These are phyloP conservation scores for Priceomyces melissophilus DNA, from an alignment of 805 yeast species.

Conservation along the genomic window DNA sequence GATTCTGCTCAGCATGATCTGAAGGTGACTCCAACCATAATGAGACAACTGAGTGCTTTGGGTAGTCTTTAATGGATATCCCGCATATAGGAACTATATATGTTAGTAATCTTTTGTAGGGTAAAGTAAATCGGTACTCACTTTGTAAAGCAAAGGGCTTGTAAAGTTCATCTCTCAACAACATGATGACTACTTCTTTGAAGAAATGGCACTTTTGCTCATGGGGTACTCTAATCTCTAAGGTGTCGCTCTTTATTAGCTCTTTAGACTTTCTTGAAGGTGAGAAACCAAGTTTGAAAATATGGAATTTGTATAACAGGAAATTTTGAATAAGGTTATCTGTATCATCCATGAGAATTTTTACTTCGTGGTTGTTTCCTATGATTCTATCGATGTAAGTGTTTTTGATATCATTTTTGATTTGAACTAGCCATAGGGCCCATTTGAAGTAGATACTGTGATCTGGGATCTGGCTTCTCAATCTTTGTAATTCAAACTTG, in stretches of 20 bases:
- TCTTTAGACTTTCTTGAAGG: constrained; percentile 13
- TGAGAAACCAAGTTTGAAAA: constrained; percentile 12
- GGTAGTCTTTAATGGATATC: constrained; percentile 7
- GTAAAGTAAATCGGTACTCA: constrained; percentile 4
- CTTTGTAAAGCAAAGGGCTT: constrained; percentile 9
- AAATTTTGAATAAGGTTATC: constrained; percentile 4
- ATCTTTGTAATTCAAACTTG: constrained; percentile 11
- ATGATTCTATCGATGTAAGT: constrained; percentile 8
- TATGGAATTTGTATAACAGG: constrained; percentile 8
- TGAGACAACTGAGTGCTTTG: constrained; percentile 12
- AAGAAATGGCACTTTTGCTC: constrained; percentile 9
- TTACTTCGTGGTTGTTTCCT: constrained; percentile 12
- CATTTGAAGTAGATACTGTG: constrained; percentile 17
- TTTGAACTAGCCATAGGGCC: constrained; percentile 12
- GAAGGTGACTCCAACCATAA: constrained; percentile 13
- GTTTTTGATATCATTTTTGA: constrained; percentile 1
- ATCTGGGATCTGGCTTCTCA: constrained; percentile 8
- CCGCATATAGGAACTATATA: constrained; percentile 15
- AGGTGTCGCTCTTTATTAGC: constrained; percentile 12
- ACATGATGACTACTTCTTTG: constrained; percentile 7
- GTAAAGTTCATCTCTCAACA: constrained; percentile 11
- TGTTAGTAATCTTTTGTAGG: constrained; percentile 3
- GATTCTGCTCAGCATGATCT: neutral
- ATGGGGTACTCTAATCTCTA: constrained; percentile 15
- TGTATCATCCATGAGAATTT: constrained; percentile 4